Evolutionary conservation across 1,284 basidiomycete species (phyloP).

Genomic region (Marasmius sp.): DNA sequence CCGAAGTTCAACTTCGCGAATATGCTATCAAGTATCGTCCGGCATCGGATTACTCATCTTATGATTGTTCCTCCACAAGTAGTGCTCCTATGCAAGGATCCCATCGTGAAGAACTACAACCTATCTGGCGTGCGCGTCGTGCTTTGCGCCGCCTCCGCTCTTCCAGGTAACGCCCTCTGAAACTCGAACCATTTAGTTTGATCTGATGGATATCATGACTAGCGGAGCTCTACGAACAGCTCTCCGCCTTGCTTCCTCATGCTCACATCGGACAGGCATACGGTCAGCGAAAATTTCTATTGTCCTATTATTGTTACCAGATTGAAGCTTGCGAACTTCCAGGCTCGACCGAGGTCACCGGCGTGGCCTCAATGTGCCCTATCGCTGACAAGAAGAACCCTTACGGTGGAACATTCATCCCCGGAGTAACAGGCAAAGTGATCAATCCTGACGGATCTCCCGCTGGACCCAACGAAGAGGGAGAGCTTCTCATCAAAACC

Average conservation of each 20-base stretch:
- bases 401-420: constrained; percentile 42
- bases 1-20: constrained; percentile 57
- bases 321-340: neutral
- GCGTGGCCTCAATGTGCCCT: constrained; percentile 13
- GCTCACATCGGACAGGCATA: constrained; percentile 54
- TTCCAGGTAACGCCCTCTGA: constrained; percentile 27
- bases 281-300: constrained; percentile 27
- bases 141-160: neutral
- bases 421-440: constrained; percentile 28
- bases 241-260: constrained; percentile 46
- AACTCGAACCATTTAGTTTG: constrained; percentile 50
- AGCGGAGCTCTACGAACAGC: constrained; percentile 47
- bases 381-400: constrained; percentile 29
- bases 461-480: constrained; percentile 44
- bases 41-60: constrained; percentile 52
- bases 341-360: constrained; percentile 39
- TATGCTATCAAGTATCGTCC: constrained; percentile 54
- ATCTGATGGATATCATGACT: constrained; percentile 66
- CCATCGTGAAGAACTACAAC: neutral
- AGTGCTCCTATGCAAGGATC: constrained; percentile 14
- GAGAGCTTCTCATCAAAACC: constrained; percentile 45
- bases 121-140: neutral
- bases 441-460: constrained; percentile 47
- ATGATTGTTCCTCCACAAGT: constrained; percentile 27
- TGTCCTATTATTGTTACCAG: neutral